These are phyloP conservation scores for Saturnispora hagleri DNA, from an alignment of 805 yeast species.

Conservation along the genomic window DNA sequence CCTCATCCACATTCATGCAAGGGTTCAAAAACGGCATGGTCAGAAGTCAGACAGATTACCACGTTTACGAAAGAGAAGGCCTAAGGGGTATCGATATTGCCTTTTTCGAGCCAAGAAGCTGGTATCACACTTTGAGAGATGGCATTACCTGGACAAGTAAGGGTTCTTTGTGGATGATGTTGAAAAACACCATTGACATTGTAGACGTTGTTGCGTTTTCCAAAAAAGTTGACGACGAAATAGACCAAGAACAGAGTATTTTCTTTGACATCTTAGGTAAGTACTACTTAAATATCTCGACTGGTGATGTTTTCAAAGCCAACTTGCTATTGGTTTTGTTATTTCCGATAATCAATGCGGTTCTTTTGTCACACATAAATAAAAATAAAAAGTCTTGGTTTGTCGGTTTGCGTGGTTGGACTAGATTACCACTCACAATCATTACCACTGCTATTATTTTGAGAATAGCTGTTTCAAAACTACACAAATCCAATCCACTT, in stretches of 20 bases:
- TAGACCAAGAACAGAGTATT: slow-evolving; percentile 35
- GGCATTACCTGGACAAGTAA: slow-evolving; percentile 52
- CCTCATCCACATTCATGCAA: slow-evolving; percentile 71
- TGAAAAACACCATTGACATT: slow-evolving; percentile 58
- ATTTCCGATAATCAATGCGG: slow-evolving; percentile 44
- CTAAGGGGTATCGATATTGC: slow-evolving; percentile 85
- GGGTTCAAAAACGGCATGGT: slow-evolving; percentile 70
- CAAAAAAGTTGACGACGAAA: slow-evolving; percentile 17
- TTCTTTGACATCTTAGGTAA: slow-evolving; percentile 57
- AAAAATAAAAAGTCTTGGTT: slow-evolving; percentile 39
- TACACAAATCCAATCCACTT: slow-evolving; percentile 37
- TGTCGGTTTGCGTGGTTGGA: slow-evolving; percentile 34
- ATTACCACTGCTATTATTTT: slow-evolving; percentile 34
- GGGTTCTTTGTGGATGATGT: slow-evolving; percentile 80
- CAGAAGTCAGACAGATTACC: slow-evolving; percentile 78
- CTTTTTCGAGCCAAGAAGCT: slow-evolving; percentile 73
- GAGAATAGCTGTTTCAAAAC: slow-evolving; percentile 29
- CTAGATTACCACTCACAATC: slow-evolving; percentile 55
- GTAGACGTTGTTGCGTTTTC: slow-evolving; percentile 35
- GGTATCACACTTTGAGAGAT: slow-evolving; percentile 76
- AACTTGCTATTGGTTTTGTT: slow-evolving; percentile 44
- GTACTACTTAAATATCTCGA: slow-evolving; percentile 46
- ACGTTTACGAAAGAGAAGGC: slow-evolving; percentile 57
- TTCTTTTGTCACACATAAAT: slow-evolving; percentile 38
- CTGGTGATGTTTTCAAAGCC: slow-evolving; percentile 37